Conservation (phyloP, 805 yeast species). For the Metschnikowia vanudenii region DNA sequence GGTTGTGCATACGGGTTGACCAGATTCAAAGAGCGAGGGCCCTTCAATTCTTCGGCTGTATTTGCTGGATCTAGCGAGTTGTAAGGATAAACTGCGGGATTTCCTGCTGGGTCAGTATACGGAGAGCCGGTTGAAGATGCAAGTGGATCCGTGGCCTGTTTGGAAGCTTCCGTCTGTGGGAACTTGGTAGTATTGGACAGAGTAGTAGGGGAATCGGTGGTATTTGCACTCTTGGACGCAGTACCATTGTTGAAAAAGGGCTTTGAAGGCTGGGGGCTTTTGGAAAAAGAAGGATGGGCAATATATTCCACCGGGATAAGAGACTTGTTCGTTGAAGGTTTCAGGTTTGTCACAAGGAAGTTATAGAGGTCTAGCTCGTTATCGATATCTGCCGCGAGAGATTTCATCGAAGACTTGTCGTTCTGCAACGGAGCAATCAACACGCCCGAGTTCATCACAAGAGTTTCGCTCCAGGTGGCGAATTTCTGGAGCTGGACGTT, state of each 20-base stretch:
- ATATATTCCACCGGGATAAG: constrained; percentile 69
- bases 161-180: not conserved
- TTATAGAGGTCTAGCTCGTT: constrained; percentile 80
- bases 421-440: constrained; percentile 70
- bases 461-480: constrained; percentile 82
- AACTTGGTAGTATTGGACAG: not conserved
- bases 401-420: constrained; percentile 64
- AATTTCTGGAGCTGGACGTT: constrained; percentile 85
- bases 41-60: constrained; percentile 31
- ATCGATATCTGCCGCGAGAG: constrained; percentile 73
- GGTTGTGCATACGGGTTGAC: constrained; percentile 29
- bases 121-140: constrained; percentile 2
- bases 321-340: constrained; percentile 38
- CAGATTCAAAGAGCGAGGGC: constrained; percentile 32
- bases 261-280: constrained; percentile 28
- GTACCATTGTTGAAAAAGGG: constrained; percentile 29
- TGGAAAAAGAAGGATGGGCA: constrained; percentile 63
- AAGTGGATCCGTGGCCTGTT: constrained; percentile 1
- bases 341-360: constrained; percentile 53
- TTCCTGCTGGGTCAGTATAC: constrained; percentile 6
- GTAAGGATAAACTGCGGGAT: constrained; percentile 12
- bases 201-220: not conserved
- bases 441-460: constrained; percentile 81
- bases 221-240: constrained; percentile 1
- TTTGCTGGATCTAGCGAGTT: constrained; percentile 37